Base-by-base conservation (phyloP, 2,329 filamentous ascomycete species). In the Dryadomyces sulphureus region DNA sequence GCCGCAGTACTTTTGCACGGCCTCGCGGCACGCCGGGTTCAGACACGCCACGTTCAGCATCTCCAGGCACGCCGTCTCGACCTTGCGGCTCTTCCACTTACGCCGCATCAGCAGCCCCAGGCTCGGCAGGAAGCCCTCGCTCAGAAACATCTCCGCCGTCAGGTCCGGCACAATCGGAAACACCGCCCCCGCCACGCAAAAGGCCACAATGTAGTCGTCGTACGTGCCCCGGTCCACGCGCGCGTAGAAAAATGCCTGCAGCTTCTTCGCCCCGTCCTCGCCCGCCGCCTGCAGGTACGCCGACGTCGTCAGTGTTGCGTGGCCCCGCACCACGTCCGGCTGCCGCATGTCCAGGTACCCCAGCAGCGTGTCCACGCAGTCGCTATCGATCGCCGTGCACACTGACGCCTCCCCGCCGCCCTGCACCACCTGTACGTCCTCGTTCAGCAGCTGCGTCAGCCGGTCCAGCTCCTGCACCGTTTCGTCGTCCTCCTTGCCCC, bases 31-130 rank as follows among this genome's bases (percentile, higher is more conserved):
- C 7, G 76, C 68, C 41, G 78, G 73, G 58, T 93, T 84, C 62
- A 94, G 84, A 62, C 88, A 95, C 7, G 90, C 89, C 12, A 86
- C 87, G 62, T 89, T 94, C 48, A 98, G 72, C 65, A 98, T 78
- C 57, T 95, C 85, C 54, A 98, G 64, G 41, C 87, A 83, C 3
- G 88, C 84, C 48, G 84, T 81, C 62, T 94, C 88, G 20, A 96
- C 82, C 55, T 86, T 86, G 53, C 77, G 75, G 59, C 83, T 90
- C 67, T 90, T 93, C 68, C 82, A 84, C 59, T 81, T 87, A 54
- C 80, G 76, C 52, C 82, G 74, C 62, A 94, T 83, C 45, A 93
- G 68, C 14, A 82, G 77, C 16, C 83, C 80, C 7, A 96, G 72
- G 46, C 77, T 81, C 48, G 78, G 70, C 40, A 95, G 68, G 56